Percentiles rank a stretch among this genome's conserved stretches.
These are phyloP conservation scores for Parietichytrium sp. DNA, from an alignment of 108 stramenopile genomes.

Conservation along the genomic window DNA sequence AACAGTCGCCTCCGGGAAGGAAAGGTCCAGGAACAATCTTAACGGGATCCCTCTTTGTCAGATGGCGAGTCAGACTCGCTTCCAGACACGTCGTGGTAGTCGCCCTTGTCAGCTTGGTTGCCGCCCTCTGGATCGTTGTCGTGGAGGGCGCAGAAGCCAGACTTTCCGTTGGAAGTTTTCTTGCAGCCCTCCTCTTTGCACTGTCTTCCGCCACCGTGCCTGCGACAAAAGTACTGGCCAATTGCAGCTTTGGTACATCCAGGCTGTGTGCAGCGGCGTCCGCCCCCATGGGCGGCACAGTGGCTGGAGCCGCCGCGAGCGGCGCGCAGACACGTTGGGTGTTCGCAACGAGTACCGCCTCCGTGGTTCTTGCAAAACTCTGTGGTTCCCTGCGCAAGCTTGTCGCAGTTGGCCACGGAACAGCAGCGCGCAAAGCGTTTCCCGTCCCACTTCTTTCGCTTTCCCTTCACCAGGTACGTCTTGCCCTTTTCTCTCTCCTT, in stretches of 20 bases:
- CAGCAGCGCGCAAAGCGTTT: constrained; percentile 14
- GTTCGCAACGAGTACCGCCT: neutral
- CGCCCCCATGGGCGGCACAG: constrained; percentile 30
- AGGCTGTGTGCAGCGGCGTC: neutral
- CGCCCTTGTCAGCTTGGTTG: too few species aligned
- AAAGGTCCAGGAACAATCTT: too few species aligned
- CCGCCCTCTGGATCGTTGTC: too few species aligned
- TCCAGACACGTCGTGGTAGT: too few species aligned
- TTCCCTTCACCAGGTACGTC: constrained; percentile 28
- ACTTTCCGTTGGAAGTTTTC: neutral
- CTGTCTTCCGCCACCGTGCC: neutral
- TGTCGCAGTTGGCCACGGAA: neutral
- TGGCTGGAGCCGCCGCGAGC: constrained; percentile 18
- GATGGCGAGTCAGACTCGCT: too few species aligned
- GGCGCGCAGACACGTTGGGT: neutral
- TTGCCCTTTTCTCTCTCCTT: neutral
- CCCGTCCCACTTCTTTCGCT: neutral
- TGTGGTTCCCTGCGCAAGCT: constrained; percentile 28
- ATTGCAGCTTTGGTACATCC: neutral
- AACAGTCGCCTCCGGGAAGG: too few species aligned
- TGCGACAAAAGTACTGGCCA: neutral
- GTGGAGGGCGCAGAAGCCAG: neutral
- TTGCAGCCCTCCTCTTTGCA: neutral
- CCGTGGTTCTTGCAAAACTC: constrained; percentile 18
- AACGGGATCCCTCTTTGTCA: too few species aligned